Base-by-base conservation (phyloP, 305 asterid species). In the Fraxinus ornus region DNA sequence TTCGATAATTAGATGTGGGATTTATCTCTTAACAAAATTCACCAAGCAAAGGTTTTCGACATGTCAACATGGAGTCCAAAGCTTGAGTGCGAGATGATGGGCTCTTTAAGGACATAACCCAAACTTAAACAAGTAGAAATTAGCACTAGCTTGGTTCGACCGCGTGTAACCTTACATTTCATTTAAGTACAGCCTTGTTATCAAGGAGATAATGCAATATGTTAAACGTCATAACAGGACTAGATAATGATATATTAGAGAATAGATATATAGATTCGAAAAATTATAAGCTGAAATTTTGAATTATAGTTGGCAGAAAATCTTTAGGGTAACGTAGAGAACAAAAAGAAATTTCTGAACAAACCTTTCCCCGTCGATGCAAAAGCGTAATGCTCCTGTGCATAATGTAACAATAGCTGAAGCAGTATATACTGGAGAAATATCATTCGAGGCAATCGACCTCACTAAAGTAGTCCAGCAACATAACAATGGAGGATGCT, bases 301-400 rank as follows among this genome's bases (percentile, higher is more conserved):
- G 33, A 24, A 82, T 55, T 71, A 79, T 77, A 77, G 52, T 68
- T 32, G 75, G 76, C 84, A 83, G 62, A 72, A 52, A 52, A 74
- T 30, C 4, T 49, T 57, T 76, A 15, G 55, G 70, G 24, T 49
- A 81, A 81, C 77, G 76, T 71, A 80, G 82, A 78, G 81, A 82
- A 88, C 37, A 71, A 60, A 41, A 13, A 64, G 62, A 28, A 72
- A 55, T 10, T 47, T 57, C 82, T 80, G 79, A 79, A 71, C 83
- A 33, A 64, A 96, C 98, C 98, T 92, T 80, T 91, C 88, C 57
- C 91, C 93, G 3, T 91, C 90, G 82, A 90, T 78, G 91, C 97
- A 96, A 86, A 92, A 92, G 81, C 86, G 78, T 81, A 96, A 84
- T 84, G 94, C 89, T 64, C 97, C 97, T 2, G 88, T 85, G 80